Conservation (phyloP, 345 rosid genomes). For the Hibiscus tridactylites region DNA sequence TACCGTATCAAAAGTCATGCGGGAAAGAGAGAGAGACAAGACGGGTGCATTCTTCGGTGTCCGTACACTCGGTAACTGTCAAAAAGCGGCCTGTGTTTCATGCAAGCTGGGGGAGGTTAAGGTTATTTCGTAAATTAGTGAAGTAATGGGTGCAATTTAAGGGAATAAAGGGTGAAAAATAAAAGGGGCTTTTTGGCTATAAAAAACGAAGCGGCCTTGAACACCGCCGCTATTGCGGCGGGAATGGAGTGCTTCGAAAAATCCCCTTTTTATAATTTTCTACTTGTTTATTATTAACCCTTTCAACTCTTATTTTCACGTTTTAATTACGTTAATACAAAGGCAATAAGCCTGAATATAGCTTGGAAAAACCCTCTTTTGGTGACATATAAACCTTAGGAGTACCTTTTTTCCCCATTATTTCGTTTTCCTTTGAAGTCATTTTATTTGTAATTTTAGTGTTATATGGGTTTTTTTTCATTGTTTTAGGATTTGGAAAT, state of each 20-base stretch:
- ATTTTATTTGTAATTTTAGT: not conserved
- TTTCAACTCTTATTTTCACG: not conserved
- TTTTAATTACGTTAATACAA: not conserved
- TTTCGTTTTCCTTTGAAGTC: not conserved
- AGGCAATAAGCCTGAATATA: not conserved
- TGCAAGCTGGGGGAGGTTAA: conserved; percentile 20
- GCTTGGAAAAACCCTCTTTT: not conserved
- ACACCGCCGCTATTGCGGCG: conserved; percentile 79
- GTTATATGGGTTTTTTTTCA: not conserved
- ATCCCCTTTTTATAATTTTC: not conserved
- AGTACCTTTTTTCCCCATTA: not conserved
- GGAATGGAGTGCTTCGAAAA: conserved; percentile 47
- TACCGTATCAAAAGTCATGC: not conserved
- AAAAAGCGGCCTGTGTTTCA: conserved; percentile 14
- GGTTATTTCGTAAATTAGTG: conserved; percentile 33
- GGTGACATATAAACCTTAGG: not conserved
- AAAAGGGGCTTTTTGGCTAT: conserved; percentile 3
- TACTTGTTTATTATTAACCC: not conserved
- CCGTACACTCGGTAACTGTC: conserved; percentile 36
- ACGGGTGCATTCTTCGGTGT: conserved; percentile 27
- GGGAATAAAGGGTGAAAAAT: conserved; percentile 14
- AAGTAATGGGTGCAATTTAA: conserved; percentile 6
- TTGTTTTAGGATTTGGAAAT: not conserved
- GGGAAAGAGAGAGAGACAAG: not conserved
- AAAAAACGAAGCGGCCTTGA: conserved; percentile 13